Evolutionary conservation across 441 rosid species (phyloP).

Genomic region (Raphanus hybrid): DNA sequence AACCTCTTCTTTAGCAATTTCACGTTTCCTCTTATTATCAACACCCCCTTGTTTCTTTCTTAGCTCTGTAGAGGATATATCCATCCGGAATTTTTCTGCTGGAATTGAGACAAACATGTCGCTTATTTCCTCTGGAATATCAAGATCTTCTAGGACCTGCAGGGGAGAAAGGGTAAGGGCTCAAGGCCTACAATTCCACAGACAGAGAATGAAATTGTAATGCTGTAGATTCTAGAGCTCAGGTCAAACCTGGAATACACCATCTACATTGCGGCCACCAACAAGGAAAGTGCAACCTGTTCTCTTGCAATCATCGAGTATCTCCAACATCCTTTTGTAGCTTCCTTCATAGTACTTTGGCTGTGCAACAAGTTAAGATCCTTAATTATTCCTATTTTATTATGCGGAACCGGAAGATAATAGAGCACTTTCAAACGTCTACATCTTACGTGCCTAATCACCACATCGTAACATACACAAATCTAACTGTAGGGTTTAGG

Average conservation of each 20-base stretch:
- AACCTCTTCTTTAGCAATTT: not conserved
- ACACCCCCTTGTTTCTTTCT: constrained; percentile 43
- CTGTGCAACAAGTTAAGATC: constrained; percentile 46
- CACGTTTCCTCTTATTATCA: constrained; percentile 18
- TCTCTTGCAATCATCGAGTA: constrained; percentile 66
- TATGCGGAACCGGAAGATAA: constrained; percentile 10
- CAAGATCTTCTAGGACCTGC: constrained; percentile 84
- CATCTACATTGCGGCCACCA: constrained; percentile 82
- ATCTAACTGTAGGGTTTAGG: constrained; percentile 1
- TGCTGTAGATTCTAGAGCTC: constrained; percentile 1
- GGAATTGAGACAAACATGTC: constrained; percentile 81
- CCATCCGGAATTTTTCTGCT: constrained; percentile 62
- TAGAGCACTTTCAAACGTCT: not conserved
- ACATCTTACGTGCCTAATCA: constrained; percentile 6
- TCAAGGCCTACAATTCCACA: constrained; percentile 4
- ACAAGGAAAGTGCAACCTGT: constrained; percentile 87
- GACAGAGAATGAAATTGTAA: not conserved
- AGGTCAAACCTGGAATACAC: constrained; percentile 67
- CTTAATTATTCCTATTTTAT: not conserved
- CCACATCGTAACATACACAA: not conserved
- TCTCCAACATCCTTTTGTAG: constrained; percentile 65
- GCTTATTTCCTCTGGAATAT: constrained; percentile 64
- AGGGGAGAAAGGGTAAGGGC: constrained; percentile 19
- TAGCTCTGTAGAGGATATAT: constrained; percentile 79
- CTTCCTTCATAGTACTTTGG: constrained; percentile 80